Evolutionary conservation across 768 basidiomycete genomes (phyloP).

Genomic region (Glaciozyma martinii): DNA sequence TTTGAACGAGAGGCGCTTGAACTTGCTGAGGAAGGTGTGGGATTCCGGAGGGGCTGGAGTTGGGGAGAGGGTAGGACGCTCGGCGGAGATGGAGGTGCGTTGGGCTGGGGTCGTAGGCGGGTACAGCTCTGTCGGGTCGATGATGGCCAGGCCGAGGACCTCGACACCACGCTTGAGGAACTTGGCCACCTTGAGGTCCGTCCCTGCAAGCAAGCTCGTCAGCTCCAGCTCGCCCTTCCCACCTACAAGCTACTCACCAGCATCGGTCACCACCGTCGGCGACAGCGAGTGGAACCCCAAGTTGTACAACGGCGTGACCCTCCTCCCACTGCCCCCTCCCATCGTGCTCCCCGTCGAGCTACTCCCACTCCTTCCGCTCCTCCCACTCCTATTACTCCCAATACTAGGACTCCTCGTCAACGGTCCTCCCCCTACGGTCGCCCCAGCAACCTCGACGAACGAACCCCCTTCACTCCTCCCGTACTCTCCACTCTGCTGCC

Average conservation of each 20-base stretch:
- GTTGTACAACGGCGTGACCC: conserved; percentile 55
- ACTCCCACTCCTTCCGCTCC: not conserved
- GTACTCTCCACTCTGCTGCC: not conserved
- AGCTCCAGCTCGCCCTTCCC: not conserved
- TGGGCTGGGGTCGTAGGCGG: conserved; percentile 1
- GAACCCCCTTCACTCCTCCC: not conserved
- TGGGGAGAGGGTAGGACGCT: not conserved
- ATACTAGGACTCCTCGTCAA: conserved; percentile 4
- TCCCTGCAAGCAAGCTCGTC: conserved; percentile 35
- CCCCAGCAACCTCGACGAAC: conserved; percentile 19
- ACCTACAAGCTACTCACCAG: conserved; percentile 43
- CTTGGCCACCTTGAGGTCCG: conserved; percentile 73
- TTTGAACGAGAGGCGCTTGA: conserved; percentile 17
- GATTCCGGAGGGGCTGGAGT: not conserved
- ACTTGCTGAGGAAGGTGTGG: not conserved
- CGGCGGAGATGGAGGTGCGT: not conserved
- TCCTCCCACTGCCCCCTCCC: conserved; percentile 4
- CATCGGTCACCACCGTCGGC: conserved; percentile 76
- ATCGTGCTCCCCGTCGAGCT: conserved; percentile 25
- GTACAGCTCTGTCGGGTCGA: conserved; percentile 61
- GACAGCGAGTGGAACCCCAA: conserved; percentile 79
- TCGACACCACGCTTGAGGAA: conserved; percentile 64
- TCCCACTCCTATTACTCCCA: not conserved
- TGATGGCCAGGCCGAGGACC: conserved; percentile 62
- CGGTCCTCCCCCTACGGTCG: conserved; percentile 12